These are phyloP conservation scores for Aspergillus unguis DNA, from an alignment of 2,329 filamentous ascomycete species.

Conservation along the genomic window DNA sequence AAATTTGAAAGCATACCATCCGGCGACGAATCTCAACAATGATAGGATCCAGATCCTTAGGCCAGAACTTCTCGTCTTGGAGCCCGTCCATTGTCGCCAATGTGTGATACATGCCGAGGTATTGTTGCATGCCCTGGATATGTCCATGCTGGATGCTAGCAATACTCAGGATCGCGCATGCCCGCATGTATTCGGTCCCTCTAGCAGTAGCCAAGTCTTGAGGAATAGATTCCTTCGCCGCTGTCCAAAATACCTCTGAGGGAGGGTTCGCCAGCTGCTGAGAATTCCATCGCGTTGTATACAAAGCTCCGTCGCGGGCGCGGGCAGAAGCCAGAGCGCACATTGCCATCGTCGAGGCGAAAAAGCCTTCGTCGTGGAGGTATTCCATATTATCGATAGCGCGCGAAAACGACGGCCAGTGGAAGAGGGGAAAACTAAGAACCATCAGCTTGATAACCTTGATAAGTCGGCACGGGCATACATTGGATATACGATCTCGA, in stretches of 20 bases:
- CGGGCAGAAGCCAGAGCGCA: constrained; percentile 2
- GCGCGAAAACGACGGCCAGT: not conserved
- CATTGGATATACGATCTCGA: constrained; percentile 8
- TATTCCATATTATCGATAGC: constrained; percentile 3
- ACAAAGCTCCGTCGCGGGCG: constrained; percentile 3
- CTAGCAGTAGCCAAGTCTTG: not conserved
- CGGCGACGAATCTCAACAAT: constrained; percentile 1
- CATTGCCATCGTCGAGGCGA: constrained; percentile 6
- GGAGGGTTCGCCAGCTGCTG: not conserved
- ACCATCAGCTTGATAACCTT: not conserved
- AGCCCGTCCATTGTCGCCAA: constrained; percentile 3
- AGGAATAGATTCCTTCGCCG: constrained; percentile 4
- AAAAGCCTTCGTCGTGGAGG: constrained; percentile 1
- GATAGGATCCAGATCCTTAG: constrained; percentile 1
- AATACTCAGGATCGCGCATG: not conserved
- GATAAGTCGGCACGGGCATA: not conserved
- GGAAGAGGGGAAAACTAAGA: constrained; percentile 2
- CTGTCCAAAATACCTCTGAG: not conserved
- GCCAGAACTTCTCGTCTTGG: constrained; percentile 4
- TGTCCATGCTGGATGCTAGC: constrained; percentile 3
- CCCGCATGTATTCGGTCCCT: constrained; percentile 2
- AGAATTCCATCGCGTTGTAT: not conserved
- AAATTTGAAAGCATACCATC: not conserved
- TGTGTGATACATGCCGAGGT: constrained; percentile 3
- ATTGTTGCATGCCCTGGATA: constrained; percentile 6